Base-by-base conservation (phyloP, 805 yeast genomes). In the Metschnikowia gelsemii region DNA sequence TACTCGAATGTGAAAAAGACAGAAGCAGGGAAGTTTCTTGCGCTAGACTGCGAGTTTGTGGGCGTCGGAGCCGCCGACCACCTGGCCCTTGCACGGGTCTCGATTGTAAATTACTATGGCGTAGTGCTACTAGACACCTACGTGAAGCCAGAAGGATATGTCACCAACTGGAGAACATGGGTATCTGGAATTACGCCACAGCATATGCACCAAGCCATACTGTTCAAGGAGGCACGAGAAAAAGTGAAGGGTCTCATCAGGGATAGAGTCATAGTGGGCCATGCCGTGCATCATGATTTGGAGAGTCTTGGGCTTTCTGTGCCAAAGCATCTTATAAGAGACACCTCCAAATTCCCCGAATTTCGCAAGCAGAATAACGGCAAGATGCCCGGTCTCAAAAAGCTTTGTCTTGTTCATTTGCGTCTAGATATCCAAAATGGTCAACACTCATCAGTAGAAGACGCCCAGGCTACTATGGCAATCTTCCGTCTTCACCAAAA, bases 1-100 rank as follows among this genome's bases (percentile, higher is more conserved):
- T 25, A 29, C 16, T n/a, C 36, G n/a, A 60, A 55, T 26, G 26
- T 29, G 24, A 54, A 63, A 12, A 65, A 73, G 43, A 64, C 59
- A 38, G 72, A 74, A 32, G 67, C 80, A 1, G 96, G 96, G 1
- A 84, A 76, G 54, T 89, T 76, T 51, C 45, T 89, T 2, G 87
- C 96, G 1, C 78, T 90, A 46, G 98, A 90, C 63, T 89, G 97
- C 67, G 98, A 90, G 55, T 89, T 90, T 69, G 97, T 90, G 2
- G 96, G 96, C 8, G 82, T 85, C 2, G 96, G 96, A 0, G 77
- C 75, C 4, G 82, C 80, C 8, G 55, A 56, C 26, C 78, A 72
- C 33, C 80, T 88, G 4, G 91, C 82, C 1, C 67, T 90, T 12
- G 97, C 96, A 0, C 73, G 97, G 51, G 93, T 89, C 0, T 87